Base-by-base conservation (phyloP, 495 filamentous ascomycete genomes). In the Trichoderma asperelloides region DNA sequence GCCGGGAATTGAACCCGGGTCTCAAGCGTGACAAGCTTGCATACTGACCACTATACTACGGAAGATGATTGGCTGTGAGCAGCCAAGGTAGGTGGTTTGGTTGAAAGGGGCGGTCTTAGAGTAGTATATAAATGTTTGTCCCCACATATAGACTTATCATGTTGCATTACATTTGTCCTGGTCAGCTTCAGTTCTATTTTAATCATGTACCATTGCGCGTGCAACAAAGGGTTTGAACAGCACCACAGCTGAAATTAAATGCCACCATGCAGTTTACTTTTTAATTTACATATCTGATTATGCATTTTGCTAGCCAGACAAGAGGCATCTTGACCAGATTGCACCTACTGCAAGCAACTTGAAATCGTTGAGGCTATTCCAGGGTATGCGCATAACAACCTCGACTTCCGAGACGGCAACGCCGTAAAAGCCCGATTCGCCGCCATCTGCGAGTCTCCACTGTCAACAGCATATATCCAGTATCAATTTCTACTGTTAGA, bases 21-120 rank as follows among this genome's bases (percentile, higher is more conserved):
- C 55, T 60, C 55, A 60, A 60, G 55, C 55, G 55, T 60, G 55
- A 60, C 55, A 60, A 60, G 55, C 55, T 60, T 60, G 55, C 55
- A 60, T 60, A 60, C 55, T 60, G 55, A 60, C 55, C 55, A 60
- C 55, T 60, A 60, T 60, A 60, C 55, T 60, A 60, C 55, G 55
- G 55, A 60, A 60, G 55, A 60, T 60, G 0, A 33, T 60, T 60
- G 55, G 55, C 55, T 60, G 55, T 60, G 55, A 28, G 23, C 55
- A 60, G 55, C 55, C 55, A 60, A 13, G 27, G 55, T 60, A 60
- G 55, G 9, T 28, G 16, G 23, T 60, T 30, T 28, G 16, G 23
- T 60, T 60, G 55, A 25, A 4, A 11, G 16, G 3, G 1, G 49
- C 16, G 0, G 49, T 2, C 16, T 6, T n/a, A 33, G 0, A 13